Base-by-base conservation (phyloP, 1,284 basidiomycete species). In the Malassezia restricta region DNA sequence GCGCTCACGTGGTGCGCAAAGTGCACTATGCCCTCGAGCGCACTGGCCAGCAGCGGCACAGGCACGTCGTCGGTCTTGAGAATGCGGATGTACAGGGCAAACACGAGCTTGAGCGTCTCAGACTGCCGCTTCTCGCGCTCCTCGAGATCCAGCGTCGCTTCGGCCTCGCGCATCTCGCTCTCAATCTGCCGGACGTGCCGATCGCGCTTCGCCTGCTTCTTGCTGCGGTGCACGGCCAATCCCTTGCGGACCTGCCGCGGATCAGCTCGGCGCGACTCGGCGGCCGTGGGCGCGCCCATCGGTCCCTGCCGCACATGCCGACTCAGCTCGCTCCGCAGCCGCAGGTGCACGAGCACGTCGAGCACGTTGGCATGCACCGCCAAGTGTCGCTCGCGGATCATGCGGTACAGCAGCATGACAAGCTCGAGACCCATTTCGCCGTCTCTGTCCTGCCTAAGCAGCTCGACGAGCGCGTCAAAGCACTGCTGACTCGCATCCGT, bases 1-100 rank as follows among this genome's bases (percentile, higher is more conserved):
- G 98, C 81, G 75, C 95, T 99, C 74, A 99, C 89, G 51, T 95
- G 80, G 74, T 98, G 94, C 0, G 92, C 85, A 68, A 87, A 98
- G 75, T 83, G 83, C 5, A 89, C 83, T 64, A 99, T 85, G 56
- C 94, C 94, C 67, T 86, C 84, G 59, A 99, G 77, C 28, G 90
- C 90, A 27, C 86, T 82, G 9, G 89, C 84, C 17, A 98, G 79
- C 8, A 98, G 79, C 6, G 85, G 83, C 3, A 84, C 85, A 14
- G 83, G 83, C n/a, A 78, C 78, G 5, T 35, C 33, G 1, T 45
- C 35, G 66, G 84, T 83, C 76, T 98, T 99, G 61, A 99, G 78
- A 65, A 98, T 86, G 59, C 86, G 84, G 76, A 99, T 98, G 76
- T 98, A 99, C 43, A 99, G 80, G 27, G 92, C 90, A 74, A 99